Conservation (phyloP, 495 filamentous ascomycete species). For the Podospora fimiseda region DNA sequence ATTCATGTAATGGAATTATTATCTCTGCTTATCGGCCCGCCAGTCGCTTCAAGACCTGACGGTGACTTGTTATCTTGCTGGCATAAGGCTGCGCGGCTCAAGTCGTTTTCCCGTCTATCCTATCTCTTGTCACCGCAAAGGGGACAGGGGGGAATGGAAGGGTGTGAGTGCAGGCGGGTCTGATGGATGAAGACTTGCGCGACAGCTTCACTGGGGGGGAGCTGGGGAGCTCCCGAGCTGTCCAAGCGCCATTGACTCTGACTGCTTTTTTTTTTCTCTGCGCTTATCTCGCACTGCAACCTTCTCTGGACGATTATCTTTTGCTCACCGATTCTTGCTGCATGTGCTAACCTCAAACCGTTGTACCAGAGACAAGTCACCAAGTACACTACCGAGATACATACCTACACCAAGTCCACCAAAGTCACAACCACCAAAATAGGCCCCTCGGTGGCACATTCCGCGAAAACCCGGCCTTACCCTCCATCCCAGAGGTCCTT, state of each 20-base stretch:
- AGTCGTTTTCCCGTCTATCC: constrained; percentile 10
- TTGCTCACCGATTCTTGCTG: constrained; percentile 21
- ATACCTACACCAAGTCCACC: too few relatives aligned
- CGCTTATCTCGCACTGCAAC: constrained; percentile 22
- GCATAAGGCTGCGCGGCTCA: constrained; percentile 8
- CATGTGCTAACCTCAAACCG: constrained; percentile 8
- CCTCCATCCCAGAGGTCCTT: neutral
- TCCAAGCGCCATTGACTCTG: neutral
- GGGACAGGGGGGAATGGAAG: neutral
- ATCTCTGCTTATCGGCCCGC: constrained; percentile 18
- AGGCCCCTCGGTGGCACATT: neutral
- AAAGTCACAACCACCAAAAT: too few relatives aligned
- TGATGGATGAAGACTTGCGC: neutral
- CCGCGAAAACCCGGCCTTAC: constrained; percentile 2
- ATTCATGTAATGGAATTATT: constrained; percentile 15
- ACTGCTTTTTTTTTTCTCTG: neutral
- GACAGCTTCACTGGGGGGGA: neutral
- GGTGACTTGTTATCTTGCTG: constrained; percentile 21
- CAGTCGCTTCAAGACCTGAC: constrained; percentile 7
- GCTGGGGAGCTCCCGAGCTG: neutral
- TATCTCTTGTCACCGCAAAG: neutral
- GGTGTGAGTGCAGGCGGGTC: neutral
- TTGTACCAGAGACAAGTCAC: too few relatives aligned
- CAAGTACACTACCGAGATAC: too few relatives aligned
- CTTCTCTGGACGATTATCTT: constrained; percentile 6